Conservation (phyloP, 2,329 filamentous ascomycete genomes). For the Sordariomycetes sp. region DNA sequence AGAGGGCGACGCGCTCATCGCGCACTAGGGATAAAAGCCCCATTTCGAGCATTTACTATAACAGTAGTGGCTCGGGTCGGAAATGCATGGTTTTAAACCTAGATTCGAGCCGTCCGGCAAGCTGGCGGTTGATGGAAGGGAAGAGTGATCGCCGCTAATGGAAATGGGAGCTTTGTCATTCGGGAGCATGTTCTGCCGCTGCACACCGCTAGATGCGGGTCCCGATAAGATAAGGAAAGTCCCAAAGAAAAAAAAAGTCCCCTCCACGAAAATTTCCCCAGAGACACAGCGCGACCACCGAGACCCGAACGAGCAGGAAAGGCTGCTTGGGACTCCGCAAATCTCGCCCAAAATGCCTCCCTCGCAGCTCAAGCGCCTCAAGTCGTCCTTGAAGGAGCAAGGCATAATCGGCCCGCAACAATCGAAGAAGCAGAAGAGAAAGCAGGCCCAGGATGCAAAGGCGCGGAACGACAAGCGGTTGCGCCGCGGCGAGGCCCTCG, state of each 20-base stretch:
- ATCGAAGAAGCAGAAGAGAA: slow-evolving; percentile 88
- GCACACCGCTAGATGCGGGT: neutral
- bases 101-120: neutral
- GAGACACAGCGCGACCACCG: neutral
- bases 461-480: slow-evolving; percentile 61
- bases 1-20: slow-evolving; percentile 43
- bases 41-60: slow-evolving; percentile 1
- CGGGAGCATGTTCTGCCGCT: neutral
- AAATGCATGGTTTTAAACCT: neutral
- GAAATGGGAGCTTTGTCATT: neutral
- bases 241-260: slow-evolving; percentile 3
- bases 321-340: slow-evolving; percentile 2
- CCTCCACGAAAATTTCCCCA: slow-evolving; percentile 13
- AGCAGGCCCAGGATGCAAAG: slow-evolving; percentile 55
- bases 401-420: slow-evolving; percentile 86
- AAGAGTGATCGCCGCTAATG: neutral
- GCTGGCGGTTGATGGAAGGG: neutral
- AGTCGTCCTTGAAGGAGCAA: slow-evolving; percentile 78
- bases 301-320: neutral
- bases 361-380: slow-evolving; percentile 93
- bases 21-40: slow-evolving; percentile 16
- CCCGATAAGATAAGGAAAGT: slow-evolving; percentile 15
- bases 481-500: slow-evolving; percentile 66
- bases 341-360: slow-evolving; percentile 59
- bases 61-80: neutral